Evolutionary conservation across 2,329 filamentous ascomycete genomes (phyloP).

Genomic region (Claviceps monticola): DNA sequence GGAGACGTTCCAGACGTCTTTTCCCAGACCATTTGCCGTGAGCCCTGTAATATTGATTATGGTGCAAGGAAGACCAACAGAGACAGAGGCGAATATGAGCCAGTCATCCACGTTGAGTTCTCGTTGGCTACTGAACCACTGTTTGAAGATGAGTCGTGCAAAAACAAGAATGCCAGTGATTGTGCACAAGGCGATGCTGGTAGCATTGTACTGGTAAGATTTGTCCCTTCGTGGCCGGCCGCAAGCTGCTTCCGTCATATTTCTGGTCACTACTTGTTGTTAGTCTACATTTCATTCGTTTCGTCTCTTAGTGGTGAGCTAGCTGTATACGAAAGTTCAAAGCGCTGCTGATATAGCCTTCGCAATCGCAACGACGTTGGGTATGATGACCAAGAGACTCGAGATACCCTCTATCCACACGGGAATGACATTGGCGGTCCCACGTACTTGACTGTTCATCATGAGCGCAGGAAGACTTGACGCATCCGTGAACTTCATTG

Average conservation of each 20-base stretch:
- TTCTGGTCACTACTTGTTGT: constrained; percentile 3
- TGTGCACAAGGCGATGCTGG: constrained; percentile 9
- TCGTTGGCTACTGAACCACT: constrained; percentile 14
- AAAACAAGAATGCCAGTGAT: constrained; percentile 10
- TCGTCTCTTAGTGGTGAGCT: no score
- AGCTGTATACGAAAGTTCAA: no score
- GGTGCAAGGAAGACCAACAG: constrained; percentile 12
- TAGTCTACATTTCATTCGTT: background rate
- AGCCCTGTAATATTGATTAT: constrained; percentile 14
- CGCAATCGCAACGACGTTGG: no score
- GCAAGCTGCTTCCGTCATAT: constrained; percentile 5
- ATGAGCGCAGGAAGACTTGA: background rate
- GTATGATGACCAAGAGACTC: no score
- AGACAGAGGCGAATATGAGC: constrained; percentile 13
- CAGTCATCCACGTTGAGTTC: constrained; percentile 20
- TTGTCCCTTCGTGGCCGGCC: constrained; percentile 3
- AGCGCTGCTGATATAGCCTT: no score
- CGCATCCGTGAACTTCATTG: background rate
- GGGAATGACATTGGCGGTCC: background rate
- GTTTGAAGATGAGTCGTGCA: constrained; percentile 12
- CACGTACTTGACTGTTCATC: background rate
- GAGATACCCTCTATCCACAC: no score
- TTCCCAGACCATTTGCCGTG: constrained; percentile 16
- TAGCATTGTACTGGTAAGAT: constrained; percentile 1
- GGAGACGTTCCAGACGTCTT: constrained; percentile 20